Conservation (phyloP, 768 basidiomycete species). For the Omphalotus guepiniiformis region DNA sequence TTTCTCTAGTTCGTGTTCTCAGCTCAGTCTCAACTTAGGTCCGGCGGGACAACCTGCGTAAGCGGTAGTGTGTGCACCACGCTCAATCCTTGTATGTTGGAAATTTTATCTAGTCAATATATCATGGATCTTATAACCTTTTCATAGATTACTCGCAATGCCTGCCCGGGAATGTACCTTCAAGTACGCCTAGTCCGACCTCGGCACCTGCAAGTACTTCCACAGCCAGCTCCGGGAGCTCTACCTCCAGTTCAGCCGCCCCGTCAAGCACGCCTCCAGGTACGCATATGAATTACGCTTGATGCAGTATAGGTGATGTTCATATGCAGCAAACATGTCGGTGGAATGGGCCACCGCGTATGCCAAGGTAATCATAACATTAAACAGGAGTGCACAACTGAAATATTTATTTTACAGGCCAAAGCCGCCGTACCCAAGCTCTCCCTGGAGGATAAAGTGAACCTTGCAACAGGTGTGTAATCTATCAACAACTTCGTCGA, state of each 20-base stretch:
- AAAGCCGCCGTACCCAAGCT: constrained; percentile 44
- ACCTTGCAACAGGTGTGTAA: constrained; percentile 45
- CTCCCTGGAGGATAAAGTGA: constrained; percentile 53
- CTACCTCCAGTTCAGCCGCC: constrained; percentile 18
- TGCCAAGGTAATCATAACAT: constrained; percentile 33
- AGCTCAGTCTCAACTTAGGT: constrained; percentile 27
- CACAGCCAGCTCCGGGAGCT: constrained; percentile 16
- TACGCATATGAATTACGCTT: constrained; percentile 8
- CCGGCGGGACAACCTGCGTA: constrained; percentile 45
- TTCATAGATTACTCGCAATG: constrained; percentile 46
- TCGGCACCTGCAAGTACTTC: constrained; percentile 22
- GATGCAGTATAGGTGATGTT: neutral
- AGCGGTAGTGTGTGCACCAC: constrained; percentile 39
- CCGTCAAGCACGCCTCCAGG: constrained; percentile 19
- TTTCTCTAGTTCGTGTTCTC: neutral
- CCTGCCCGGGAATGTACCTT: constrained; percentile 36
- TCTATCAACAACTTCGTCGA: neutral
- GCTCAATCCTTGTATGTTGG: constrained; percentile 38
- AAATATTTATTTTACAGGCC: constrained; percentile 30
- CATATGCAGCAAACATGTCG: constrained; percentile 33
- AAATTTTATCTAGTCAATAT: neutral
- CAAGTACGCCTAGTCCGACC: constrained; percentile 19
- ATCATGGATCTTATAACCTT: neutral
- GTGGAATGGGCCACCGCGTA: constrained; percentile 54
- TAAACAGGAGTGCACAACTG: neutral